Evolutionary conservation across 352 stramenopile species (phyloP).

Genomic region (Globisporangium rhizosaccharum): DNA sequence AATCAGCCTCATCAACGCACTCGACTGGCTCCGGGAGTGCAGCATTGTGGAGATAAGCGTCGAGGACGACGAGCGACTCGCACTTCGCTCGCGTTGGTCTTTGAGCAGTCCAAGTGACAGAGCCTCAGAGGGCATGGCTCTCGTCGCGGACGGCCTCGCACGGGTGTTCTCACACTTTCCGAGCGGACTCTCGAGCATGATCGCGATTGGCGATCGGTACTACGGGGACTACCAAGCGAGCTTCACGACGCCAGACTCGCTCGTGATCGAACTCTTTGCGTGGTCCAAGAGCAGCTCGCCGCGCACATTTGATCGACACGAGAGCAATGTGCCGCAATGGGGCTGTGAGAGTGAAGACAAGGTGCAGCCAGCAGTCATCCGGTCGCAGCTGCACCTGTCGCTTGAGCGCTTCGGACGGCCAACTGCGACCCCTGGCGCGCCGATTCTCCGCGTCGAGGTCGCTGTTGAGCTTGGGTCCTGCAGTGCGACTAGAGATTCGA

Average conservation of each 20-base stretch:
- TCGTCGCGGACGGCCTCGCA: slow-evolving; percentile 6
- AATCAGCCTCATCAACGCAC: slow-evolving; percentile 5
- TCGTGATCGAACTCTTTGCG: slow-evolving; percentile 8
- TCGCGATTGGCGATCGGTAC: slow-evolving; percentile 1
- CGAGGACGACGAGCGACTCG: slow-evolving; percentile 6
- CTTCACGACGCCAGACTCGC: slow-evolving; percentile 5
- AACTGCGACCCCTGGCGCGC: neutral
- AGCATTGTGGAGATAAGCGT: slow-evolving; percentile 4
- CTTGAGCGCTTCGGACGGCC: slow-evolving; percentile 9
- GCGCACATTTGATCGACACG: neutral
- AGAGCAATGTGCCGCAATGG: slow-evolving; percentile 1
- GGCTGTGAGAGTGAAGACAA: neutral
- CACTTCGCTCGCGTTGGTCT: slow-evolving; percentile 8
- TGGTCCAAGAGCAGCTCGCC: slow-evolving; percentile 3
- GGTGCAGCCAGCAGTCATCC: slow-evolving; percentile 2
- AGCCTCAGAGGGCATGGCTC: neutral
- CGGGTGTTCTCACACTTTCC: slow-evolving; percentile 13
- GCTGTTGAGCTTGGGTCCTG: slow-evolving; percentile 1
- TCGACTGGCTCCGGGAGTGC: slow-evolving; percentile 15
- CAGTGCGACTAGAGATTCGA: neutral
- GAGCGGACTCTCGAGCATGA: slow-evolving; percentile 13
- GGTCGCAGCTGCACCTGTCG: slow-evolving; percentile 5
- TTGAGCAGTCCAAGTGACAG: neutral
- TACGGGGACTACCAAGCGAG: slow-evolving; percentile 12
- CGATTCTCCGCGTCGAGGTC: slow-evolving; percentile 3